Conservation (phyloP, 805 yeast genomes). For the Candida ulmi region DNA sequence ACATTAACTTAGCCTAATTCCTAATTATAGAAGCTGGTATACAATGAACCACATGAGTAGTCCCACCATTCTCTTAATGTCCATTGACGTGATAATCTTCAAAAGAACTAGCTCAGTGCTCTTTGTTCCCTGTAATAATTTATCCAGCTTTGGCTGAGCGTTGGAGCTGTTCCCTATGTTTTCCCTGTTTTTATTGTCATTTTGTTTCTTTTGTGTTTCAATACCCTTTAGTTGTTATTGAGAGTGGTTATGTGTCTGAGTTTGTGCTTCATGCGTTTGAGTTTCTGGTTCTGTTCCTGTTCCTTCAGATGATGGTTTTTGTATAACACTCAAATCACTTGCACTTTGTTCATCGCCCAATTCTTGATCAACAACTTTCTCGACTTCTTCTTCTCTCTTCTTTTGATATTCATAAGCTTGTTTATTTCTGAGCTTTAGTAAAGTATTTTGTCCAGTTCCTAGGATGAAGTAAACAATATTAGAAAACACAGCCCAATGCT, state of each 20-base stretch:
- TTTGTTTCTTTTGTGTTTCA: neutral
- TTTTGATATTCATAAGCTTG: slow-evolving; percentile 13
- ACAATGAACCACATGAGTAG: slow-evolving; percentile 13
- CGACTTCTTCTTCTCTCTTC: slow-evolving; percentile 17
- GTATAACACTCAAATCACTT: slow-evolving; percentile 3
- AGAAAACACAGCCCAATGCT: slow-evolving; percentile 62
- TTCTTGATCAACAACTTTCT: slow-evolving; percentile 11
- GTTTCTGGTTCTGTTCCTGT: no score
- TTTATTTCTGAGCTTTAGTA: slow-evolving; percentile 37
- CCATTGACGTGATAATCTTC: slow-evolving; percentile 1
- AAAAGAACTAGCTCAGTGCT: neutral
- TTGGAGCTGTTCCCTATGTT: no score
- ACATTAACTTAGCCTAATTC: no score
- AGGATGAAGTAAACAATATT: slow-evolving; percentile 50
- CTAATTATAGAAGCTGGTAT: slow-evolving; percentile 7
- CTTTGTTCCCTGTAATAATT: neutral
- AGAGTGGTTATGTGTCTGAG: no score
- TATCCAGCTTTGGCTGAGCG: no score
- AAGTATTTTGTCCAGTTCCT: slow-evolving; percentile 58
- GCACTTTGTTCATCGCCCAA: neutral
- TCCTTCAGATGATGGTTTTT: slow-evolving; percentile 3
- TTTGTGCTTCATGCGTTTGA: no score
- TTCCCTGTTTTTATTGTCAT: neutral
- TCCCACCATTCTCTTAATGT: slow-evolving; percentile 12
- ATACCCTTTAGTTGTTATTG: slow-evolving; percentile 2